A percentile compares a stretch with the other conserved stretches of the same genome.
Conservation (phyloP, 1,284 basidiomycete genomes). For the Gomphus bonarii region DNA sequence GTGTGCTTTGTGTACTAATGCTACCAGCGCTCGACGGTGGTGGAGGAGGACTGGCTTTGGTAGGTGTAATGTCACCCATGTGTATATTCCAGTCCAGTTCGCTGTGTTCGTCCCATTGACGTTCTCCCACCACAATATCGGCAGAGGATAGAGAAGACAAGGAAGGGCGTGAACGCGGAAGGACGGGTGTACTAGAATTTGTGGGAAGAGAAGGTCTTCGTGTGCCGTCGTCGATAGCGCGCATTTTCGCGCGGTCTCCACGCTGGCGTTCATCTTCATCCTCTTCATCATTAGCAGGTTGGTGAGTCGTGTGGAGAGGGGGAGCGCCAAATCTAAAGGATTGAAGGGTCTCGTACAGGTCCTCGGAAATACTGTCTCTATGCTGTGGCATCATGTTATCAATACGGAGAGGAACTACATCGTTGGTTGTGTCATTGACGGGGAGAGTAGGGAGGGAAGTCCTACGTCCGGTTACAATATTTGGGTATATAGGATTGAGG, state of each 20-base stretch:
- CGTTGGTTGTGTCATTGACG: slow-evolving; percentile 1
- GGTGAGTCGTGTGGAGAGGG: slow-evolving; percentile 8
- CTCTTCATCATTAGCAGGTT: slow-evolving; percentile 19
- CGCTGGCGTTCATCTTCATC: slow-evolving; percentile 26
- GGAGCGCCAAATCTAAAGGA: slow-evolving; percentile 32
- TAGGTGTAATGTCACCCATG: slow-evolving; percentile 6
- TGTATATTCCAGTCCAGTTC: slow-evolving; percentile 7
- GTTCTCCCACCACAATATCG: slow-evolving; percentile 4
- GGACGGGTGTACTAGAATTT: slow-evolving; percentile 16
- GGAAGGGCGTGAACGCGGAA: neutral
- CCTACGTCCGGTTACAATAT: slow-evolving; percentile 1
- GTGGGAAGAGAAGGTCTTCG: slow-evolving; percentile 34
- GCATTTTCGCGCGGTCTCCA: slow-evolving; percentile 31
- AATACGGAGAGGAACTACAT: slow-evolving; percentile 1
- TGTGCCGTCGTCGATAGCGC: slow-evolving; percentile 36
- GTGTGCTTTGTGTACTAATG: neutral
- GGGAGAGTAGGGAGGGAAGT: slow-evolving; percentile 5
- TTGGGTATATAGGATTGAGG: neutral
- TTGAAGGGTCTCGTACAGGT: slow-evolving; percentile 28
- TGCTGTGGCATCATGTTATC: neutral
- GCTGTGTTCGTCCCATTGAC: slow-evolving; percentile 4
- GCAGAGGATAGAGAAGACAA: slow-evolving; percentile 2
- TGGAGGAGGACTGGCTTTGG: neutral
- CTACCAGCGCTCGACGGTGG: neutral
- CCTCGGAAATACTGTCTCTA: slow-evolving; percentile 18